phyloP scores from a whole-genome alignment of 345 rosid genomes.

The Populus ilicifolia region DNA sequence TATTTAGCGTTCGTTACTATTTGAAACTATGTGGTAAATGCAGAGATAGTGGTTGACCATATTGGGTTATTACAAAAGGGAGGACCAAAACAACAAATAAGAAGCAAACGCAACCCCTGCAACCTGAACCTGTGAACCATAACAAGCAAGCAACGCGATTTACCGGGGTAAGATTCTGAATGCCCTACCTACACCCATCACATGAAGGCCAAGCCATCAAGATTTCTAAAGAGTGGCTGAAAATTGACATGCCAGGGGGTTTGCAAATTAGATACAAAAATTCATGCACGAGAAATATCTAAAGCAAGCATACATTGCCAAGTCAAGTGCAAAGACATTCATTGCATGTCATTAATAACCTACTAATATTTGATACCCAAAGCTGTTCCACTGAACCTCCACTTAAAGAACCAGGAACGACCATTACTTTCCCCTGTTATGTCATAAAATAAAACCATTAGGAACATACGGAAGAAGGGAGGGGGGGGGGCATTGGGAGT shows the following conservation, averaged over 20 bases:
- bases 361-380: not conserved
- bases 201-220: not conserved
- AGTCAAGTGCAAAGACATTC: not conserved
- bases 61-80: not conserved
- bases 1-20: no score
- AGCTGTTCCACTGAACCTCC: not conserved
- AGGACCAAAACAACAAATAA: not conserved
- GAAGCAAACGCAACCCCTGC: not conserved
- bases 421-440: conserved; percentile 54
- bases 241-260: not conserved
- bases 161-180: not conserved
- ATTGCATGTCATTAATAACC: not conserved
- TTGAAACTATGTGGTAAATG: not conserved
- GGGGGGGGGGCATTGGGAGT: not conserved
- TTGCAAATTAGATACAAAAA: not conserved
- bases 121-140: not conserved
- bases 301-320: not conserved
- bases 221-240: not conserved
- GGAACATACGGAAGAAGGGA: not conserved
- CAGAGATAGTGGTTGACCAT: not conserved
- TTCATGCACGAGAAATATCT: not conserved
- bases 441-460: not conserved
- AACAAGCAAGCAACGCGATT: not conserved
- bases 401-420: not conserved
- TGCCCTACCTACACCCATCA: not conserved